Percentiles rank a stretch among this genome's conserved stretches.
Evolutionary conservation across 1,139 yeast genomes (phyloP).

Genomic region (Pichia terricola): DNA sequence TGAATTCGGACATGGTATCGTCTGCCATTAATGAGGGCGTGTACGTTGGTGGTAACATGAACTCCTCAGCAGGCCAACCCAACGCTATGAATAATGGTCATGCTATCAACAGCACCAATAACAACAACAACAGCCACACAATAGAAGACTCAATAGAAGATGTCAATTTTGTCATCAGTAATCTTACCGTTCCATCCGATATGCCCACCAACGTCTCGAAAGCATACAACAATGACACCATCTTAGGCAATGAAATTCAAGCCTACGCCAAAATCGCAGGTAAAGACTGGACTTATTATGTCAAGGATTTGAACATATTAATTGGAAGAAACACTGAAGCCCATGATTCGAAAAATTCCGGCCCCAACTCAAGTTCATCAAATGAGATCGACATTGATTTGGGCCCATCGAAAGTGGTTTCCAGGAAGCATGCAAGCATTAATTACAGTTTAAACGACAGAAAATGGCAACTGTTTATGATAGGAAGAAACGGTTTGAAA

Average conservation of each 20-base stretch:
- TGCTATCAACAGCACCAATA: neutral
- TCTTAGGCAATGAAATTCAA: conserved; percentile 77
- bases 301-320: conserved; percentile 64
- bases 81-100: neutral
- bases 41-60: too few relatives aligned
- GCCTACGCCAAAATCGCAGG: conserved; percentile 97
- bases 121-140: neutral
- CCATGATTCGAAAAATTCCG: conserved; percentile 3
- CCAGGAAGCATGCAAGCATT: conserved; percentile 81
- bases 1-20: too few relatives aligned
- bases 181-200: conserved; percentile 35
- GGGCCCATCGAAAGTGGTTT: conserved; percentile 94
- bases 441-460: conserved; percentile 65
- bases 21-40: too few relatives aligned
- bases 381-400: conserved; percentile 71
- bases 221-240: conserved; percentile 54
- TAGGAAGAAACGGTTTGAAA: conserved; percentile 90
- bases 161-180: conserved; percentile 43
- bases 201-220: conserved; percentile 39
- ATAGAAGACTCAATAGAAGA: conserved; percentile 43
- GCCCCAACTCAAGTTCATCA: conserved; percentile 10
- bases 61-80: too few relatives aligned
- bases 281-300: conserved; percentile 88
- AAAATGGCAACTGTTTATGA: conserved; percentile 75
- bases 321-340: conserved; percentile 81